Evolutionary conservation across 345 rosid genomes (phyloP), one percentile per base, ranked within the genome.

Genomic region (Litchi chinensis): DNA sequence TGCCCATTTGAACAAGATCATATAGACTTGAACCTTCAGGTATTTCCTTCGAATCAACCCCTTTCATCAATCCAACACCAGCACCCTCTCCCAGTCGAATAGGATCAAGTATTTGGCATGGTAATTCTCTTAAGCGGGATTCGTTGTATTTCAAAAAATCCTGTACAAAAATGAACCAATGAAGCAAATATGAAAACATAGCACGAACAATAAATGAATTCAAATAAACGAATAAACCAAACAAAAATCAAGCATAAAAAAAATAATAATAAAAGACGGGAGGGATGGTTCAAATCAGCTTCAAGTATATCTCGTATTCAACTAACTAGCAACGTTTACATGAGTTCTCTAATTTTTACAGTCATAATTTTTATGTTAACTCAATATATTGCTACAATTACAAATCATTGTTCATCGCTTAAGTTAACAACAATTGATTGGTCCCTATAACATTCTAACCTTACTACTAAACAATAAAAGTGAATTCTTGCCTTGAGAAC

Each of bases 31-130:
- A 86, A 59, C 90, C 91, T 85, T 90, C 91, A 26, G 95, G 87
- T 68, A 94, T 75, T 43, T 83, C 82, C 89, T 93, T 83, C 72
- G 86, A 86, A 66, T 91, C 90, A 8, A 83, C 88, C 68, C 94
- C 98, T 86, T 94, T 93, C 97, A 90, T 84, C 86, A 75, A 85
- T 76, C 99, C 99, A 79, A 93, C 90, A 67, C 98, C 99, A 39
- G 93, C 94, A 57, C 98, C 97, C 75, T 96, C 98, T 81, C 99
- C 98, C 75, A 94, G 84, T 52, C 89, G 90, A 70, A 94, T 86
- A 77, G 98, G 94, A 82, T 91, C 95, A 75, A 75, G 80, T 56
- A 91, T 87, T 81, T 93, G 89, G 87, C 99, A 96, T 4, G 79
- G 91, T 48, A 96, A 79, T 81, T 89, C 77, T 86, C 79, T 90